A percentile compares a stretch with the other conserved stretches of the same genome.
phyloP scores from a whole-genome alignment of 1,284 basidiomycete genomes.

The Marasmius oreades region DNA sequence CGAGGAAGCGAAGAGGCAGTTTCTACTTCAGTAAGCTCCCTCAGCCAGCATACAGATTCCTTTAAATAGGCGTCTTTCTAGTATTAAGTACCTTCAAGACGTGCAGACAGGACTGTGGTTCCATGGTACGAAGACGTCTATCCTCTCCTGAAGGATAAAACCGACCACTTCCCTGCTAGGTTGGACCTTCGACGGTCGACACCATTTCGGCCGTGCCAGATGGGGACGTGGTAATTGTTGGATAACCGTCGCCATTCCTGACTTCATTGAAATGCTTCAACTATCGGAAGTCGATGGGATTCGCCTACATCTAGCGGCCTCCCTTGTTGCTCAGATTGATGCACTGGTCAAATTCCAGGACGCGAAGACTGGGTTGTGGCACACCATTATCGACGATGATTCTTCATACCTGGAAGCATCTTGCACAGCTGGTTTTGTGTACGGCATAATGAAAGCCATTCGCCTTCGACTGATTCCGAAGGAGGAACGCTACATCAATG shows the following conservation, averaged over 20 bases:
- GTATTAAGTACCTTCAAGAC: conserved; percentile 50
- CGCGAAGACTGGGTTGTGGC: conserved; percentile 51
- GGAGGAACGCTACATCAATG: conserved; percentile 39
- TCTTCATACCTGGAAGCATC: conserved; percentile 58
- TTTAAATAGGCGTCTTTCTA: conserved; percentile 11
- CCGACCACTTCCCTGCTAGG: conserved; percentile 22
- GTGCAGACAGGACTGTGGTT: conserved; percentile 49
- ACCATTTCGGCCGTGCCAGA: conserved; percentile 51
- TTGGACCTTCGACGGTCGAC: conserved; percentile 49
- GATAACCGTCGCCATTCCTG: conserved; percentile 60
- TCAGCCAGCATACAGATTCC: not conserved
- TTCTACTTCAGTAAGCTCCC: conserved; percentile 43
- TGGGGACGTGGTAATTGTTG: conserved; percentile 70
- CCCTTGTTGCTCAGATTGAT: conserved; percentile 51
- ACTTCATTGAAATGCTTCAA: conserved; percentile 54
- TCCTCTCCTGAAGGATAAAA: conserved; percentile 18
- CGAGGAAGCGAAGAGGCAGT: conserved; percentile 60
- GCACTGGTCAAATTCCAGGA: conserved; percentile 51
- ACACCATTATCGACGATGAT: conserved; percentile 57
- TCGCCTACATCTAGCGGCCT: conserved; percentile 42
- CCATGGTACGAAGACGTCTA: conserved; percentile 36
- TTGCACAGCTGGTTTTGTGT: conserved; percentile 60
- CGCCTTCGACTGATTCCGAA: conserved; percentile 44
- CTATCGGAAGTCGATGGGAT: conserved; percentile 41
- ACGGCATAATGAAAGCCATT: conserved; percentile 56